These are phyloP conservation scores for Suhomyces vadensis DNA, from an alignment of 805 yeast species.

Conservation along the genomic window DNA sequence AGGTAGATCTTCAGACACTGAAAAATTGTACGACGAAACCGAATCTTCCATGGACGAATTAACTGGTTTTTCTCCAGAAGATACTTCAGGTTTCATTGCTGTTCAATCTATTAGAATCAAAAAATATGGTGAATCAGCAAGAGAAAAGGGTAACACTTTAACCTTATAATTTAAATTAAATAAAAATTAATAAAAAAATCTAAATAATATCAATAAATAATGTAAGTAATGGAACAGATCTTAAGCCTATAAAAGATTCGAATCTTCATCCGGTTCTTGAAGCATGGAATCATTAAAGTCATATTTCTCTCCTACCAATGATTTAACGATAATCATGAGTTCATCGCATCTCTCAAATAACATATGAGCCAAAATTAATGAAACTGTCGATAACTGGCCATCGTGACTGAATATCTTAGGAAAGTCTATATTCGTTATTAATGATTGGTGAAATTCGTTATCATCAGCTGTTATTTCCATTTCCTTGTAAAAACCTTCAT, in stretches of 20 bases:
- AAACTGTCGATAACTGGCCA: slow-evolving; percentile 30
- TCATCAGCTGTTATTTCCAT: background rate
- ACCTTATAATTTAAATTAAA: slow-evolving; percentile 22
- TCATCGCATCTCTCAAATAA: slow-evolving; percentile 33
- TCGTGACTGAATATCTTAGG: slow-evolving; percentile 29
- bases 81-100: slow-evolving; percentile 95
- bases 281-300: slow-evolving; percentile 17
- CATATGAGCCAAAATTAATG: slow-evolving; percentile 30
- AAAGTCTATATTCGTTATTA: slow-evolving; percentile 24
- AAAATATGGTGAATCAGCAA: slow-evolving; percentile 95
- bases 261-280: slow-evolving; percentile 1
- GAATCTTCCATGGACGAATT: slow-evolving; percentile 99
- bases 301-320: slow-evolving; percentile 37
- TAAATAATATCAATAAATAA: slow-evolving; percentile 2
- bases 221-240: background rate
- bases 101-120: slow-evolving; percentile 98
- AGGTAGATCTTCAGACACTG: slow-evolving; percentile 95
- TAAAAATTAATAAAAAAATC: background rate
- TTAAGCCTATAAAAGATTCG: background rate
- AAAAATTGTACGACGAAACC: slow-evolving; percentile 95
- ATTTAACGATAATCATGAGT: slow-evolving; percentile 27
- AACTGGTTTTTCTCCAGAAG: slow-evolving; percentile 96
- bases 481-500: background rate
- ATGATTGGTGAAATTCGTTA: background rate
- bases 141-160: slow-evolving; percentile 66